Evolutionary conservation across 768 basidiomycete genomes (phyloP).

Genomic region (Mycena capillaripes): DNA sequence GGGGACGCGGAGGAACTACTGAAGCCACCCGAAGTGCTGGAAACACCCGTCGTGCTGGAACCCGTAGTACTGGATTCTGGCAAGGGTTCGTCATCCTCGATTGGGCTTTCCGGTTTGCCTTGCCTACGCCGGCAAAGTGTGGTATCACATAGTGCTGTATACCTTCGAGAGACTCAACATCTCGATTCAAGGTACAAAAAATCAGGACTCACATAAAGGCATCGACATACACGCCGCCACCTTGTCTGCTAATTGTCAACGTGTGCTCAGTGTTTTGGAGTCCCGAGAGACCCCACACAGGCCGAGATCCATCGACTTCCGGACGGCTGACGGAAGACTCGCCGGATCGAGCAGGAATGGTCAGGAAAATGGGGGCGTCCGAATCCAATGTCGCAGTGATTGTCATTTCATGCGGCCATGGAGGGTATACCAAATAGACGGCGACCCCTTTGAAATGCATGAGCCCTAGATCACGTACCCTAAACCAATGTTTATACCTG

Average conservation of each 20-base stretch:
- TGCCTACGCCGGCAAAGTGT: not conserved
- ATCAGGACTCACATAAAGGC: slow-evolving; percentile 20
- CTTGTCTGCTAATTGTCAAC: slow-evolving; percentile 11
- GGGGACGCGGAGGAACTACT: not conserved
- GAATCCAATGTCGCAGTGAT: slow-evolving; percentile 19
- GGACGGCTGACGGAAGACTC: not conserved
- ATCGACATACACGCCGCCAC: not conserved
- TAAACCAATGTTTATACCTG: not conserved
- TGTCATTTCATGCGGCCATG: slow-evolving; percentile 18
- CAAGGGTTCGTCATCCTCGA: not conserved
- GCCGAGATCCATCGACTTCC: not conserved
- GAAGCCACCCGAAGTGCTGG: not conserved
- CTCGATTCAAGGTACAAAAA: not conserved
- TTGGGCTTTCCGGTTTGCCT: not conserved
- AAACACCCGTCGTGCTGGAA: not conserved
- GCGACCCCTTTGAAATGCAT: slow-evolving; percentile 15
- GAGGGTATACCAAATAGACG: slow-evolving; percentile 22
- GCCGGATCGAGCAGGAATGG: slow-evolving; percentile 5
- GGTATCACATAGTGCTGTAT: not conserved
- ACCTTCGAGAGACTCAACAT: not conserved
- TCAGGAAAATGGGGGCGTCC: not conserved
- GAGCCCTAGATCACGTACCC: not conserved
- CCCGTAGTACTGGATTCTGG: not conserved
- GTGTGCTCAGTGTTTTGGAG: slow-evolving; percentile 23
- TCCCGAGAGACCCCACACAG: slow-evolving; percentile 23